Base-by-base conservation (phyloP, 2,329 filamentous ascomycete species). In the Phialemonium atrogriseum region DNA sequence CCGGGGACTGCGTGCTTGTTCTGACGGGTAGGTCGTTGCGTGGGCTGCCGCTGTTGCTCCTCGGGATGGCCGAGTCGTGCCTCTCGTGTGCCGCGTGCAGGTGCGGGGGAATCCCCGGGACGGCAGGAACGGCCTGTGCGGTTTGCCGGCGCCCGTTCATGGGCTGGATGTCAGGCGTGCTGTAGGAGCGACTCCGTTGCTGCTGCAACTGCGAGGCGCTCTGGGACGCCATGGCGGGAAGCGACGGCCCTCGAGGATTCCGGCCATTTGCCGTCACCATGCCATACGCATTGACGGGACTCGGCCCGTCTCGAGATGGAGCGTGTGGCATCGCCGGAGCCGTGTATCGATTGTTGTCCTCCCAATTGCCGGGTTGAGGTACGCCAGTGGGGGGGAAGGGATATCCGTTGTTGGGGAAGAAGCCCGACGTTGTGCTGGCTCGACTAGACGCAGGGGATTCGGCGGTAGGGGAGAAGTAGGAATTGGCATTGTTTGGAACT, bases 401-500 rank as follows among this genome's bases (percentile, higher is more conserved):
- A 41, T 70, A 74, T 13, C 58, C 54, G 4, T 57, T 54, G n/a
- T 58, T 56, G 1, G 56, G 52, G 47, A 87, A 93, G 51, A 87
- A 79, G 27, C 78, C 76, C 24, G 84, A 86, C 5, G 84, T 71
- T 2, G 77, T 77, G 52, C 83, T 88, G 7, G 82, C 80, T 30
- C 84, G 72, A 15, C 80, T 80, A 10, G 81, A 85, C 25, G 77
- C 77, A 8, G 84, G 84, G 1, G 84, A 86, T 33, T 95, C 88
- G 20, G 70, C 73, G 3, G 80, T 72, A 1, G 91, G 91, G 1
- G 89, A 96, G 57, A 98, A 98, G 59, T 95, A 96, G 4, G 88
- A 95, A 36, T 87, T 85, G n/a, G 20, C 13, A n/a, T n/a, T n/a
- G 12, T 30, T 21, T 4, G 28, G 28, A 16, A 67, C 73, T 21